Conservation (phyloP, 2,329 filamentous ascomycete genomes). For the Fusarium setosum region DNA sequence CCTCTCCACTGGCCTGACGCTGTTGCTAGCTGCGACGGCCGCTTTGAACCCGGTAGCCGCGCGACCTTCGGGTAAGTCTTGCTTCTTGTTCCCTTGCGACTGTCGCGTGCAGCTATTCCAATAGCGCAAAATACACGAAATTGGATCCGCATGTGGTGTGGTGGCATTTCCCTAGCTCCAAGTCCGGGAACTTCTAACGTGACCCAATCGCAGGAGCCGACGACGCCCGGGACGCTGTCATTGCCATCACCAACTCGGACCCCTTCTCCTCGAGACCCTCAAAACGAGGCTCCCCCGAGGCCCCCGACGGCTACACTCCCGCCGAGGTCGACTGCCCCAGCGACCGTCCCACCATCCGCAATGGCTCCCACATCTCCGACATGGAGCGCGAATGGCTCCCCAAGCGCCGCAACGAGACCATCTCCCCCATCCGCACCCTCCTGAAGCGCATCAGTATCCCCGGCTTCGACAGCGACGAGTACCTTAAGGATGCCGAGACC, state of each 20-base stretch:
- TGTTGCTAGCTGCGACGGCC: conserved; percentile 41
- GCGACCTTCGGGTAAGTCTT: conserved; percentile 34
- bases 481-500: conserved; percentile 63
- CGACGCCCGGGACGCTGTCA: conserved; percentile 18
- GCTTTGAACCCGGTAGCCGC: conserved; percentile 33
- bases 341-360: conserved; percentile 77
- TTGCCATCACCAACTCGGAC: conserved; percentile 32
- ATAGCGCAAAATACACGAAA: neutral
- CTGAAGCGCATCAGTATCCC: conserved; percentile 78
- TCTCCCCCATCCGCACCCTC: conserved; percentile 80
- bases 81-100: neutral
- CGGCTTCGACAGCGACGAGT: conserved; percentile 80
- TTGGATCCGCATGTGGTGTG: neutral
- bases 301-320: conserved; percentile 74
- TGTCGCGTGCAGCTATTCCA: neutral
- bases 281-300: conserved; percentile 45
- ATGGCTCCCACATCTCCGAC: conserved; percentile 66
- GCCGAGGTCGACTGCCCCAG: conserved; percentile 74
- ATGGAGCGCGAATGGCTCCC: conserved; percentile 81
- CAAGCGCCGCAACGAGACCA: conserved; percentile 76
- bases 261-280: conserved; percentile 22
- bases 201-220: conserved; percentile 27
- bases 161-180: neutral
- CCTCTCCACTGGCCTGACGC: conserved; percentile 37
- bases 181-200: conserved; percentile 28